Base-by-base conservation (phyloP, 2,329 filamentous ascomycete species). In the Aureobasidium sp. region DNA sequence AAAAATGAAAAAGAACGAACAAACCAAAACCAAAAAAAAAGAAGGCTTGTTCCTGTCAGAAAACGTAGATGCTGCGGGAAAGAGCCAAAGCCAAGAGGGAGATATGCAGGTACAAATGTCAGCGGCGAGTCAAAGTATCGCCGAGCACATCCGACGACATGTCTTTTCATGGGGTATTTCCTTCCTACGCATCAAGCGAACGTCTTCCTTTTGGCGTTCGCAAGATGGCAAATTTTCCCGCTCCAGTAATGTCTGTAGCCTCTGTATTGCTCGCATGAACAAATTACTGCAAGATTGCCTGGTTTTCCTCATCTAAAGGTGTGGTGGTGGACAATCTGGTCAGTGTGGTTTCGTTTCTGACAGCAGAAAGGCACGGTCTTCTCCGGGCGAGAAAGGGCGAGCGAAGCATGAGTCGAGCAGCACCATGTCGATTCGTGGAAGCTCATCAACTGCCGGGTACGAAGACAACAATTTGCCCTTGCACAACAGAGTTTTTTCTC, bases 41-140 rank as follows among this genome's bases (percentile, higher is more conserved):
- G n/a, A n/a, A 12, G n/a, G 41, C 12, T 32, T 22, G 41, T n/a
- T n/a, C 30, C 42, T 48, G 44, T 48, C 44, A 48, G 32, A 48
- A 37, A 48, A 48, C 44, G 44, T 48, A 48, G 44, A 48, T 48
- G 44, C 44, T 16, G 41, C 29, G 41, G 41, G 27, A 45, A 16
- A 8, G 6, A 14, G 5, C n/a, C 11, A 34, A 42, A 10, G 19
- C 12, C 7, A 29, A n/a, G 14, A 3, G 6, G 12, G 21, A 19
- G n/a, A n/a, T n/a, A n/a, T n/a, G n/a, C n/a, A n/a, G n/a, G n/a
- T n/a, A n/a, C n/a, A n/a, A n/a, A n/a, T n/a, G n/a, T n/a, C 16
- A 21, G 16, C 12, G 16, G n/a, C 3, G n/a, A 29, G 8, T 12
- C 6, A 19, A 17, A 32, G 25, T 27, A n/a, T n/a, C n/a, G n/a